These are phyloP conservation scores for Camellia granthamiana DNA, from an alignment of 148 eudicot genomes.

Conservation along the genomic window DNA sequence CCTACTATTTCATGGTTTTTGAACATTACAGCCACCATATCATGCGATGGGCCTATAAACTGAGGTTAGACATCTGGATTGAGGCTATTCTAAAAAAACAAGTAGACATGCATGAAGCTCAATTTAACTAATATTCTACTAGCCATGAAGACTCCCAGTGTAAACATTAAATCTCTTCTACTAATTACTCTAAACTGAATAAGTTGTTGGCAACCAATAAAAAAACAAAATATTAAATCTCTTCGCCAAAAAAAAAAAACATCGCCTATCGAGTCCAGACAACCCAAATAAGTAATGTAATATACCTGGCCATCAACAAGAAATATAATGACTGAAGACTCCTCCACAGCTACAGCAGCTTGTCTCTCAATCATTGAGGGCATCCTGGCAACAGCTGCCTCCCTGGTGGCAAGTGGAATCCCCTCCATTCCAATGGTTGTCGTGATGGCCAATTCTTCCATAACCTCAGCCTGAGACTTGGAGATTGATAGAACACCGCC, in stretches of 20 bases:
- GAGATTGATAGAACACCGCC: constrained; percentile 86
- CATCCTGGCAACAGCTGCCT: constrained; percentile 97
- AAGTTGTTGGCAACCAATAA: background rate
- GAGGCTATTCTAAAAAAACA: background rate
- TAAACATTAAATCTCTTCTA: background rate
- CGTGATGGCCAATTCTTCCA: constrained; percentile 81
- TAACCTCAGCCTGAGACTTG: constrained; percentile 67
- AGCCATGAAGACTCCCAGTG: background rate
- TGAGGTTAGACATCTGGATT: background rate
- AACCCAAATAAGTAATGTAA: background rate
- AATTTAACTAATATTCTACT: background rate
- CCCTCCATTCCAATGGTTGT: constrained; percentile 99
- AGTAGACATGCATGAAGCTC: background rate
- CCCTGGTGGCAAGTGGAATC: constrained; percentile 77
- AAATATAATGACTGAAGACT: constrained; percentile 87
- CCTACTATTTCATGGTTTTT: background rate
- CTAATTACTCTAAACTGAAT: background rate
- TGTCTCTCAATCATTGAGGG: constrained; percentile 95
- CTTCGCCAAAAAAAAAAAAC: background rate
- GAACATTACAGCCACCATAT: background rate
- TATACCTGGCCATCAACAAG: constrained; percentile 98
- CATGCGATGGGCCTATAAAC: background rate
- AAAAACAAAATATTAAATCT: background rate
- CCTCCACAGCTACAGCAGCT: constrained; percentile 87
- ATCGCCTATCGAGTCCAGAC: background rate